These are phyloP conservation scores for Candida fluviatilis DNA, from an alignment of 805 yeast species.

Conservation along the genomic window DNA sequence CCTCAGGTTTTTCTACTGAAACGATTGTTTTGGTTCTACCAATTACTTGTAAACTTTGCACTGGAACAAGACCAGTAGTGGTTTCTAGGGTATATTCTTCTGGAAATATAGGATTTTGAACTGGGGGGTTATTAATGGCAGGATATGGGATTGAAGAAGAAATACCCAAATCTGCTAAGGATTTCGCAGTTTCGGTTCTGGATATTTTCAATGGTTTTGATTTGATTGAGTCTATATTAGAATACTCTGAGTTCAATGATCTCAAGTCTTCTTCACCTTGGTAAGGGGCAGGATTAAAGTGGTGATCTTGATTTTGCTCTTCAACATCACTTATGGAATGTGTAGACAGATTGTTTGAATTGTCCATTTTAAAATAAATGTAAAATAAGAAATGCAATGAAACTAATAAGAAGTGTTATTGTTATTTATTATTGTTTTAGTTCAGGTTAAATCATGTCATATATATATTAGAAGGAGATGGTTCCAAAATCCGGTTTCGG, in stretches of 20 bases:
- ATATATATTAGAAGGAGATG: too few relatives aligned
- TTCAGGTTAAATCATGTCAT: too few relatives aligned
- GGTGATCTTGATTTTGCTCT: not conserved
- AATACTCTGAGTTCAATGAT: conserved; percentile 1
- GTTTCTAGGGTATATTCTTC: conserved; percentile 91
- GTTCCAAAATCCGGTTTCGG: too few relatives aligned
- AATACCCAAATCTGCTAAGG: conserved; percentile 62
- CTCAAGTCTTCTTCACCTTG: not conserved
- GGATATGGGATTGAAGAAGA: conserved; percentile 49
- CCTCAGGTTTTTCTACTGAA: conserved; percentile 11
- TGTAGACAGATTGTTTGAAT: not conserved
- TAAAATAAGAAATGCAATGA: too few relatives aligned
- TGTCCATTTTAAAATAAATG: not conserved
- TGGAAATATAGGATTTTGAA: conserved; percentile 74
- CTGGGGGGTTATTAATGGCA: conserved; percentile 44
- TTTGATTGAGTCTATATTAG: not conserved
- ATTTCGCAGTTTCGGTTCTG: conserved; percentile 70
- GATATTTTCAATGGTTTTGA: conserved; percentile 5
- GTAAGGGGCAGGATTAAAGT: not conserved
- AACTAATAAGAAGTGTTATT: too few relatives aligned
- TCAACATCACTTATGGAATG: not conserved
- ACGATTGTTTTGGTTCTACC: conserved; percentile 45
- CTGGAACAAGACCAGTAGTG: conserved; percentile 82
- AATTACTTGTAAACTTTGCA: conserved; percentile 59
- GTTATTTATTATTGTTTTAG: too few relatives aligned